Conservation (phyloP, 2,329 filamentous ascomycete genomes). For the Penicillium sp. region DNA sequence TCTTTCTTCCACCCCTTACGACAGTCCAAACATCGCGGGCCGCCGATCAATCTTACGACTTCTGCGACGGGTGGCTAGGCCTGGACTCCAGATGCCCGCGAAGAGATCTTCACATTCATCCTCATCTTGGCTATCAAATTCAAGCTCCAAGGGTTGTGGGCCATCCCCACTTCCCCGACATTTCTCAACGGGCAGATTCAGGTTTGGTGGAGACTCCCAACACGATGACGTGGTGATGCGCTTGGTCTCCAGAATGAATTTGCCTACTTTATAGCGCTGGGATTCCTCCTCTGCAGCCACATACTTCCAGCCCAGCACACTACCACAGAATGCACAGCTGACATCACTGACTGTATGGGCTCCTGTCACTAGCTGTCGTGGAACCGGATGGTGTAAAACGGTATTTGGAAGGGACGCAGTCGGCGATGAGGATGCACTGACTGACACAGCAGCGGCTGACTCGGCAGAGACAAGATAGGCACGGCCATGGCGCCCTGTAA, state of each 20-base stretch:
- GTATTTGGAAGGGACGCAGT: slow-evolving; percentile 58
- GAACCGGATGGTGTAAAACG: slow-evolving; percentile 55
- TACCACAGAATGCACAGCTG: slow-evolving; percentile 57
- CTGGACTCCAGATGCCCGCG: slow-evolving; percentile 60
- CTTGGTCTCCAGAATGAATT: slow-evolving; percentile 65
- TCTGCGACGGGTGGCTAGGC: slow-evolving; percentile 49
- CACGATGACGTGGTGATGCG: slow-evolving; percentile 50
- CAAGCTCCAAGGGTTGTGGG: slow-evolving; percentile 38
- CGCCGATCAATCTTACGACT: slow-evolving; percentile 39
- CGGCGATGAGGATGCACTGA: slow-evolving; percentile 28
- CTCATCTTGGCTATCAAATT: slow-evolving; percentile 66
- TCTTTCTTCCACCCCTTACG: neutral
- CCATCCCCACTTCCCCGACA: slow-evolving; percentile 3
- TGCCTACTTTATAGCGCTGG: slow-evolving; percentile 66
- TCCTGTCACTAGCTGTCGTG: slow-evolving; percentile 62
- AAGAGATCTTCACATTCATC: slow-evolving; percentile 68
- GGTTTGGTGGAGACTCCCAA: slow-evolving; percentile 50
- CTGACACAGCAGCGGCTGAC: slow-evolving; percentile 30
- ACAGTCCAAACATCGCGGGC: slow-evolving; percentile 26
- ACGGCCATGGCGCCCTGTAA: slow-evolving; percentile 64
- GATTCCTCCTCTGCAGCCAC: slow-evolving; percentile 61
- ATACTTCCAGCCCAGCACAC: slow-evolving; percentile 65
- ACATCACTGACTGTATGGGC: slow-evolving; percentile 64
- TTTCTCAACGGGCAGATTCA: slow-evolving; percentile 6
- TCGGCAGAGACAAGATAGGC: slow-evolving; percentile 61